phyloP scores from a whole-genome alignment of 208 protist species.

The Lotmaria passim region DNA sequence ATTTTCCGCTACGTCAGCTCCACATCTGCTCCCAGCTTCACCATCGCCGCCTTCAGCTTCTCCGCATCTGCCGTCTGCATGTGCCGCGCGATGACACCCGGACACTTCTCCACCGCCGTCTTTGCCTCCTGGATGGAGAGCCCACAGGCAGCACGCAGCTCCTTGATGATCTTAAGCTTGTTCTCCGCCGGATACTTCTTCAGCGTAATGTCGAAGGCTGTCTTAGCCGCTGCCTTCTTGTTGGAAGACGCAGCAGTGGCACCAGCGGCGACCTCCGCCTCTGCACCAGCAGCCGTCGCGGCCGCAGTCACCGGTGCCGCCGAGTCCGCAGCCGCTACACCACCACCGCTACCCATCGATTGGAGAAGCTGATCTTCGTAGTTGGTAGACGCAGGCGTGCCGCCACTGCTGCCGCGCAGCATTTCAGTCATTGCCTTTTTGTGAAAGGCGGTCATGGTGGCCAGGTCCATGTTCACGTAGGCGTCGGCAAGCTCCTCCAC shows the following conservation, averaged over 20 bases:
- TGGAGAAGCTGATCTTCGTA: slow-evolving; percentile 77
- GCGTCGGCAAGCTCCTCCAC: slow-evolving; percentile 69
- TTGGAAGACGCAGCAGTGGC: slow-evolving; percentile 20
- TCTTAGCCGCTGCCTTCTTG: slow-evolving; percentile 78
- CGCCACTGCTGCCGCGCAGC: slow-evolving; percentile 35
- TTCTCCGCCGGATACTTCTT: slow-evolving; percentile 71
- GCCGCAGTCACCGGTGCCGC: slow-evolving; percentile 20
- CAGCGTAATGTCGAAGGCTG: slow-evolving; percentile 69
- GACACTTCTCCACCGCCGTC: slow-evolving; percentile 79
- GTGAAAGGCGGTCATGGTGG: slow-evolving; percentile 57
- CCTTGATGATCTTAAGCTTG: slow-evolving; percentile 89
- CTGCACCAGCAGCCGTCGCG: slow-evolving; percentile 1
- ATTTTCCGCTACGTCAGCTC: slow-evolving; percentile 50
- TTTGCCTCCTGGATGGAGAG: slow-evolving; percentile 80
- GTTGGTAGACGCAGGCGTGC: slow-evolving; percentile 24
- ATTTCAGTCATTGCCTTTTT: slow-evolving; percentile 62
- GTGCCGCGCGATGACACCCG: slow-evolving; percentile 75
- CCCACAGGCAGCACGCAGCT: slow-evolving; percentile 70
- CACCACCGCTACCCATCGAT: slow-evolving; percentile 49
- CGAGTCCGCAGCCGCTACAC: not conserved
- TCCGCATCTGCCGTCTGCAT: slow-evolving; percentile 72
- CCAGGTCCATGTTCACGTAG: slow-evolving; percentile 74
- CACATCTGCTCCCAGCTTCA: slow-evolving; percentile 72
- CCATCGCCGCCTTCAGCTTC: slow-evolving; percentile 75
- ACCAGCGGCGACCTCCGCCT: slow-evolving; percentile 7